Evolutionary conservation across 2,329 filamentous ascomycete species (phyloP).

Genomic region (Cladosporium halotolerans): DNA sequence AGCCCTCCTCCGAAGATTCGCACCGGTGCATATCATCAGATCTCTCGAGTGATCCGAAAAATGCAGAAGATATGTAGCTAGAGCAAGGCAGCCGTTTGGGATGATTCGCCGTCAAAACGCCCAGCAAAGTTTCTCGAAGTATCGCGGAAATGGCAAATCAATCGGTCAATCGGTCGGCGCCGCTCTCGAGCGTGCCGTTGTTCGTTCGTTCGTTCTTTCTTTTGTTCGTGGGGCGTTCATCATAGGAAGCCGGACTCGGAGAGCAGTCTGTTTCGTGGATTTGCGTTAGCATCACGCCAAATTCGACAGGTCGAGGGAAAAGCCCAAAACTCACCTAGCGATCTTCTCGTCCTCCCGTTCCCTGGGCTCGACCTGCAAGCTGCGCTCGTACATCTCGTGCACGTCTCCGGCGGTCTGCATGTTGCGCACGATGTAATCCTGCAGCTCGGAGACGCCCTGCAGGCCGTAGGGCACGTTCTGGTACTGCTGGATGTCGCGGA

Average conservation of each 20-base stretch:
- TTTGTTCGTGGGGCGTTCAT: conserved; percentile 15
- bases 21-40: too few relatives aligned
- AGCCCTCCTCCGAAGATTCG: too few relatives aligned
- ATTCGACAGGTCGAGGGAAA: neutral
- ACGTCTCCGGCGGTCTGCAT: conserved; percentile 94
- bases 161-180: too few relatives aligned
- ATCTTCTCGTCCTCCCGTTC: conserved; percentile 99
- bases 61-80: too few relatives aligned
- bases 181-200: neutral
- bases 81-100: too few relatives aligned
- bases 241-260: conserved; percentile 52
- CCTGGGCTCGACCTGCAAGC: conserved; percentile 83
- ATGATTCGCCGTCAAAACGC: too few relatives aligned
- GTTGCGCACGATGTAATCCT: conserved; percentile 94
- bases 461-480: conserved; percentile 95
- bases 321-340: conserved; percentile 64
- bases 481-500: conserved; percentile 96
- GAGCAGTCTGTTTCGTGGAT: conserved; percentile 37
- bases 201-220: neutral
- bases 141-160: too few relatives aligned
- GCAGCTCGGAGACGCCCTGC: conserved; percentile 81
- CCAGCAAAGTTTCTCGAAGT: too few relatives aligned
- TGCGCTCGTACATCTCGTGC: conserved; percentile 99
- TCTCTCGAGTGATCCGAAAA: too few relatives aligned
- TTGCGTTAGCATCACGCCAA: neutral